Base-by-base conservation (phyloP, 2,329 filamentous ascomycete genomes). In the Sarocladium strictum region DNA sequence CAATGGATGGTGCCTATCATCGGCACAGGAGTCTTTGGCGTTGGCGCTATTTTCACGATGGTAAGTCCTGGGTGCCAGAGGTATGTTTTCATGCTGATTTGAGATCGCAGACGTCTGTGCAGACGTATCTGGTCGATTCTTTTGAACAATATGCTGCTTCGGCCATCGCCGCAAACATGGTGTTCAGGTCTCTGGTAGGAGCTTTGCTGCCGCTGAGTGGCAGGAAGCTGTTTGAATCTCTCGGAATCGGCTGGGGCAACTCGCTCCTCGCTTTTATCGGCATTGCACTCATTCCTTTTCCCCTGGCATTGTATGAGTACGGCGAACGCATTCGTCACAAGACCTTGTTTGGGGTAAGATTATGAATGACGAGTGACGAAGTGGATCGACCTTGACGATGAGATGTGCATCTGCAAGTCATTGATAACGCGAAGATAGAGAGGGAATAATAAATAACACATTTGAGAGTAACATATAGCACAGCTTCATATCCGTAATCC, bases 51-150 rank as follows among this genome's bases (percentile, higher is more conserved):
- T 32, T 60, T 62, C 24, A 61, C 67, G 2, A 69, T 70, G 26
- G 38, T 37, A 23, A 40, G 53, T 50, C 15, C 19, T 3, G 15
- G 27, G 10, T 23, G 40, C 7, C 26, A 53, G 7, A n/a, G n/a
- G n/a, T n/a, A n/a, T n/a, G n/a, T n/a, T n/a, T n/a, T n/a, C n/a
- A n/a, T n/a, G 17, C n/a, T 35, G 27, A 33, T 10, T 33, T 33
- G 15, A 52, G 40, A 19, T 54, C 19, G 23, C 32, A 53, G 51
- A 77, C 80, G 55, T 21, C 54, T 10, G 67, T 76, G 3, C 73
- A 76, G 47, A 80, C 77, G 0, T 87, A 87, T 59, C 71, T 86
- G 4, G 76, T 85, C 23, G 82, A 86, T 55, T 74, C 77, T 3
- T 72, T 67, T 53, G 61, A 64, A 24, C 56, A 64, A 43, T 70